Conservation (phyloP, 441 rosid species). For the Pelargonium citronellum region DNA sequence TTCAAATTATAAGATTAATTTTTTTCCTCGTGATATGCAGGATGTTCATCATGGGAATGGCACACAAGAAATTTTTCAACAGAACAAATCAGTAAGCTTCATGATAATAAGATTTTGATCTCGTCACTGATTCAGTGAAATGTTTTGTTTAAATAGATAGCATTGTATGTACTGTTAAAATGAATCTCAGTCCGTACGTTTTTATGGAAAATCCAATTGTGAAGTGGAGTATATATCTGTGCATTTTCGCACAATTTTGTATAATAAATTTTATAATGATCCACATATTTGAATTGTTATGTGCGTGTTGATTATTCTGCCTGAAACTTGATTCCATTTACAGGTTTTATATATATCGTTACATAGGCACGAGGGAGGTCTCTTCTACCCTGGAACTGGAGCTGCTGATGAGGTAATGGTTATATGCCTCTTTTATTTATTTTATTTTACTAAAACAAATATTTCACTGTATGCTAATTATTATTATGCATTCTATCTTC, state of each 20-base stretch:
- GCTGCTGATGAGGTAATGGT: slow-evolving; percentile 66
- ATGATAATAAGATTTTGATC: slow-evolving; percentile 7
- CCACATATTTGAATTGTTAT: slow-evolving; percentile 4
- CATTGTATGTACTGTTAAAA: too few species aligned
- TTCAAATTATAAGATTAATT: slow-evolving; percentile 4
- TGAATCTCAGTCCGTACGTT: neutral
- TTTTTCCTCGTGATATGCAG: slow-evolving; percentile 36
- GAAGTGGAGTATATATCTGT: neutral
- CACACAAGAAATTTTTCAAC: slow-evolving; percentile 88
- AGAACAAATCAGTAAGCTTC: slow-evolving; percentile 70
- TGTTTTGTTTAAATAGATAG: neutral
- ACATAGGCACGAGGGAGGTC: slow-evolving; percentile 91
- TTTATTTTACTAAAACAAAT: too few species aligned
- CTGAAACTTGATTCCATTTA: slow-evolving; percentile 10
- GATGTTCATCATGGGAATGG: slow-evolving; percentile 99
- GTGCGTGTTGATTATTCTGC: slow-evolving; percentile 4
- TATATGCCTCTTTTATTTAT: neutral
- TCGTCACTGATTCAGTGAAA: neutral
- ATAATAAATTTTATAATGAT: neutral
- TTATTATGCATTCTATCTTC: neutral
- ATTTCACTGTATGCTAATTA: too few species aligned
- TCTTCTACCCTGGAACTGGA: slow-evolving; percentile 90
- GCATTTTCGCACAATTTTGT: neutral
- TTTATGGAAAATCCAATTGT: neutral
- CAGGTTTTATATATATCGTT: slow-evolving; percentile 88